These are phyloP conservation scores for Glonium stellatum DNA, from an alignment of 495 filamentous ascomycete genomes.

Conservation along the genomic window DNA sequence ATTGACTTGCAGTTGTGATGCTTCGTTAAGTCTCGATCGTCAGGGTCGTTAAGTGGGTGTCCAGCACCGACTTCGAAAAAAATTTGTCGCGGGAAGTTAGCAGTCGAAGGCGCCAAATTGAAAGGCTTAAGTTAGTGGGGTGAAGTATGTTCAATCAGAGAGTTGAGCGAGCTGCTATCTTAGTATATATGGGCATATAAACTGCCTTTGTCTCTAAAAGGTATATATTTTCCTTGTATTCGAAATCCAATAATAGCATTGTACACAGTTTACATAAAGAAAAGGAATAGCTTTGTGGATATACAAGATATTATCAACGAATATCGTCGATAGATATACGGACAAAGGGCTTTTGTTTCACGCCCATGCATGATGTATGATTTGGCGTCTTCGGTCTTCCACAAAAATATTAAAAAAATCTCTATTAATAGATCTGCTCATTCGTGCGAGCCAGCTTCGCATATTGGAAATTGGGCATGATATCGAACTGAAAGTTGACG, in stretches of 20 bases:
- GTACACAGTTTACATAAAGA: neutral
- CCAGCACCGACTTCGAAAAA: neutral
- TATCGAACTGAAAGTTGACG: too few relatives aligned
- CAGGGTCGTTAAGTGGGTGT: neutral
- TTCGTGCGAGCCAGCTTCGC: too few relatives aligned
- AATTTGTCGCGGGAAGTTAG: neutral
- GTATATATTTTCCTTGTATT: neutral
- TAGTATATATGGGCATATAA: neutral
- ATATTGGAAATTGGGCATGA: too few relatives aligned
- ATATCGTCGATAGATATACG: neutral
- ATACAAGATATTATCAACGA: neutral
- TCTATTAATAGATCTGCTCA: too few relatives aligned
- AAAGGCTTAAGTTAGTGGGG: neutral
- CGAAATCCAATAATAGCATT: neutral
- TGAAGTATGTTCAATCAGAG: neutral
- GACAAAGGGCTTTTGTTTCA: too few relatives aligned
- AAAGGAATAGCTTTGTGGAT: slow-evolving; percentile 4
- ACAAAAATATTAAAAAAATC: too few relatives aligned
- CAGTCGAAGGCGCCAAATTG: neutral
- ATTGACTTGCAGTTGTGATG: too few relatives aligned
- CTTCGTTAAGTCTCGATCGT: too few relatives aligned
- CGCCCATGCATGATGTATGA: too few relatives aligned
- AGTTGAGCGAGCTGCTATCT: neutral
- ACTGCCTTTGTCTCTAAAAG: neutral
- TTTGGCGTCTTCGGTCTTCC: too few relatives aligned